Evolutionary conservation across 345 rosid genomes (phyloP).

Genomic region (Eucalyptus tenuipes): DNA sequence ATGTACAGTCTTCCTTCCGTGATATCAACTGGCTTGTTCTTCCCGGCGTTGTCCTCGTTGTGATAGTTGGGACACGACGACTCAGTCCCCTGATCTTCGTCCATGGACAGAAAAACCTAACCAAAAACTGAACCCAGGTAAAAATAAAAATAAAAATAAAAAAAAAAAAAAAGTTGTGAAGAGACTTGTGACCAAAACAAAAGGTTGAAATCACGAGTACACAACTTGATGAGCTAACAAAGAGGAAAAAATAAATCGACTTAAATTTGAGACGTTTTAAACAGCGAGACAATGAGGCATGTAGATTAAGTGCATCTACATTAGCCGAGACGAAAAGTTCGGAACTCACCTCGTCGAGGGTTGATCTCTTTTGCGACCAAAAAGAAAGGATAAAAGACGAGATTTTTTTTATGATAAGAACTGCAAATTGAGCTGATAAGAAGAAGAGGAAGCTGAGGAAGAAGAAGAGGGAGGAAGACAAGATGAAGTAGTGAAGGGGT

Average conservation of each 20-base stretch:
- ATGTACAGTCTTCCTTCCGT: background rate
- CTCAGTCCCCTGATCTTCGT: background rate
- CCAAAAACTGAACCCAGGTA: background rate
- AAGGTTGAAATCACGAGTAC: background rate
- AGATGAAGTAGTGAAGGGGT: background rate
- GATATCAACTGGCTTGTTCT: background rate
- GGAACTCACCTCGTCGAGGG: background rate
- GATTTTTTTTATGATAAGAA: background rate
- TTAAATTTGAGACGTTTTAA: background rate
- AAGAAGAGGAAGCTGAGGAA: background rate
- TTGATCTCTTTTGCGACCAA: background rate
- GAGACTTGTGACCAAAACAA: background rate
- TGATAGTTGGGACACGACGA: background rate
- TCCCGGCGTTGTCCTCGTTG: background rate
- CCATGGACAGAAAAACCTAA: background rate
- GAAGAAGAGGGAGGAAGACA: background rate
- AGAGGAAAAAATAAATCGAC: background rate
- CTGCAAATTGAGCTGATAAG: background rate
- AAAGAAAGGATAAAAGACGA: background rate
- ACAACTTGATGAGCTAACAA: background rate
- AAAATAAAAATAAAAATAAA: fast-evolving
- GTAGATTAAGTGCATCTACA: background rate
- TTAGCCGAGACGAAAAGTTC: background rate
- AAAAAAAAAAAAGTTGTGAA: background rate
- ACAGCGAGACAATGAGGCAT: background rate